Evolutionary conservation across 2,329 filamentous ascomycete species (phyloP).

Genomic region (Trichophyton schoenleinii): DNA sequence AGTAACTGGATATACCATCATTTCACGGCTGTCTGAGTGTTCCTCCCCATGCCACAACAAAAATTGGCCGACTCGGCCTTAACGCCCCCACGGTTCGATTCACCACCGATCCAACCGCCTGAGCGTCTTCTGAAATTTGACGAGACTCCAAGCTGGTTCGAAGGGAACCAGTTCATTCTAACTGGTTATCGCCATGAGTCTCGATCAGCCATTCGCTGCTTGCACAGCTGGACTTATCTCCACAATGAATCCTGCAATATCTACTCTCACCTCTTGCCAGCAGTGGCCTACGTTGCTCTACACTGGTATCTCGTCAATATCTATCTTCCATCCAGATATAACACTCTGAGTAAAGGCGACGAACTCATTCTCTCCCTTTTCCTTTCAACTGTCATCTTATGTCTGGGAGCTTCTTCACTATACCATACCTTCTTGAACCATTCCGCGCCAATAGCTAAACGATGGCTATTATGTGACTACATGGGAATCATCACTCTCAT

Average conservation of each 20-base stretch:
- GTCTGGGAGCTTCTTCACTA: constrained; percentile 21
- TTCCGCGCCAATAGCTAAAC: constrained; percentile 17
- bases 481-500: constrained; percentile 24
- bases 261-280: constrained; percentile 36
- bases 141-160: constrained; percentile 33
- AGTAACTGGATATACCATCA: too few relatives aligned
- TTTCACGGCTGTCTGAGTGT: neutral
- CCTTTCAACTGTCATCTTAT: constrained; percentile 21
- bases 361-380: constrained; percentile 14
- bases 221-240: constrained; percentile 31
- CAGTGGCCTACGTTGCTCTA: constrained; percentile 19
- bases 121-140: neutral
- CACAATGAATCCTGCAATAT: constrained; percentile 38
- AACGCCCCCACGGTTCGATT: neutral
- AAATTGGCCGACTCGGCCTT: neutral
- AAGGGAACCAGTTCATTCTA: constrained; percentile 32
- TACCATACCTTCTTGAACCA: constrained; percentile 28
- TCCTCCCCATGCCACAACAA: neutral
- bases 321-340: neutral
- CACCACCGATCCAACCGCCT: neutral
- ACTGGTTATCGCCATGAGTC: constrained; percentile 35
- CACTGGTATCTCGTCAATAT: neutral
- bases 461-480: constrained; percentile 23
- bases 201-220: constrained; percentile 25
- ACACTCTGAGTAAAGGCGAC: constrained; percentile 7